Evolutionary conservation across 768 basidiomycete genomes (phyloP).

Genomic region (Pulveroboletus sp.): DNA sequence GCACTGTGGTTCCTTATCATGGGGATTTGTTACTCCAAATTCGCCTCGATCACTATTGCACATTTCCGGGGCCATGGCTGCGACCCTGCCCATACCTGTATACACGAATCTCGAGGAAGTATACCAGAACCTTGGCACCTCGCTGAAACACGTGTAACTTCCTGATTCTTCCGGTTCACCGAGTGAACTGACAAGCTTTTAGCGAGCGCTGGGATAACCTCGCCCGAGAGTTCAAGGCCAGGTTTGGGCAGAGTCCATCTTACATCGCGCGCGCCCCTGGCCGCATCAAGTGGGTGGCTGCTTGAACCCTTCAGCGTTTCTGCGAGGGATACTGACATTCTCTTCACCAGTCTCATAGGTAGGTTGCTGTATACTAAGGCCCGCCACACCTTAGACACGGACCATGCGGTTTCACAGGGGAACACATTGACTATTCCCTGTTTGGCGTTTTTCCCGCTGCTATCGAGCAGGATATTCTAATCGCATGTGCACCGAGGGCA

Average conservation of each 20-base stretch:
- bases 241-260: conserved; percentile 63
- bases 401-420: conserved; percentile 45
- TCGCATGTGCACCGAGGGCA: conserved; percentile 59
- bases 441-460: conserved; percentile 86
- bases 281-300: conserved; percentile 60
- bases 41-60: too few species aligned
- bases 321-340: neutral
- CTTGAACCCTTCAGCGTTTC: neutral
- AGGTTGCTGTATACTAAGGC: neutral
- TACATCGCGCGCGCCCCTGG: conserved; percentile 78
- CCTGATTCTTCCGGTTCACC: neutral
- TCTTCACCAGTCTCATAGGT: conserved; percentile 34
- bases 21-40: too few species aligned
- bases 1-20: too few species aligned
- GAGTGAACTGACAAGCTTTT: neutral
- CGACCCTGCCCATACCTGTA: conserved; percentile 56
- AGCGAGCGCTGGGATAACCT: conserved; percentile 60
- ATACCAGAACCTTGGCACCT: conserved; percentile 49
- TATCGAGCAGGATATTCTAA: conserved; percentile 77
- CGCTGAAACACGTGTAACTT: conserved; percentile 48
- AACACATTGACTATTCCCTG: conserved; percentile 81
- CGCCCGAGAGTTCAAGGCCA: conserved; percentile 53
- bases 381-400: neutral
- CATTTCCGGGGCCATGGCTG: conserved; percentile 39
- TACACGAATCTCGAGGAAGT: conserved; percentile 55